Percentiles rank a stretch among this genome's conserved stretches.
phyloP scores from a whole-genome alignment of 2,329 filamentous ascomycete genomes.

The Aurifilum marmelostoma region DNA sequence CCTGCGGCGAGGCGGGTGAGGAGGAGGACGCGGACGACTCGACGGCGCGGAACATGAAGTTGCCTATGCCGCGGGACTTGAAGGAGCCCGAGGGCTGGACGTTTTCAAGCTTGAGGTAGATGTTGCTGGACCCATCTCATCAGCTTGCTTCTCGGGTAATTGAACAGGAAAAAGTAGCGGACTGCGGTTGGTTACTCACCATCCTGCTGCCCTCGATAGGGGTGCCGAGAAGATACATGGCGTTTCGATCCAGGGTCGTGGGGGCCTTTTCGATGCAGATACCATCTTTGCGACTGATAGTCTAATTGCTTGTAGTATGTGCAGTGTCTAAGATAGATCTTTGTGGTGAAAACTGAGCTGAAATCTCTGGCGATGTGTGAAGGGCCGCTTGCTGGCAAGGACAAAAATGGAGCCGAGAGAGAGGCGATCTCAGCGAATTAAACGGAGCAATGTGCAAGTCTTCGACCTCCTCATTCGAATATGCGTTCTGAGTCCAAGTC shows the following conservation, averaged over 20 bases:
- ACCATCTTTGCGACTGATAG: slow-evolving; percentile 34
- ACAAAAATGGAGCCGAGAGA: neutral
- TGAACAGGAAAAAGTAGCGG: neutral
- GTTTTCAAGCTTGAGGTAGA: slow-evolving; percentile 83
- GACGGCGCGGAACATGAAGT: slow-evolving; percentile 62
- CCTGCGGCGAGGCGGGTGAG: too few relatives aligned
- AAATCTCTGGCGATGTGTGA: neutral
- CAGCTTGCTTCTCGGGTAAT: neutral
- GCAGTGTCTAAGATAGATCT: neutral
- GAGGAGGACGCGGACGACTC: slow-evolving; percentile 39
- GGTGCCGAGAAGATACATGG: slow-evolving; percentile 67
- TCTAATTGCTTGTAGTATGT: too few relatives aligned
- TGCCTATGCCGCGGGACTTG: slow-evolving; percentile 78
- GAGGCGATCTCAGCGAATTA: neutral
- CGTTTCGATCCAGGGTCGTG: slow-evolving; percentile 67
- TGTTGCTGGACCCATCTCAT: slow-evolving; percentile 53
- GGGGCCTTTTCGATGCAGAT: slow-evolving; percentile 34
- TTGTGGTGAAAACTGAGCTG: neutral
- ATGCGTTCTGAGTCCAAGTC: neutral
- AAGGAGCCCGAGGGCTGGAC: slow-evolving; percentile 82
- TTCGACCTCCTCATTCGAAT: neutral
- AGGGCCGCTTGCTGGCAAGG: neutral
- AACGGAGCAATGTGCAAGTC: neutral
- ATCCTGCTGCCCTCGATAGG: slow-evolving; percentile 69
- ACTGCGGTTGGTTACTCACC: slow-evolving; percentile 48